These are phyloP conservation scores for Cercospora janseana DNA, from an alignment of 2,329 filamentous ascomycete species.

Conservation along the genomic window DNA sequence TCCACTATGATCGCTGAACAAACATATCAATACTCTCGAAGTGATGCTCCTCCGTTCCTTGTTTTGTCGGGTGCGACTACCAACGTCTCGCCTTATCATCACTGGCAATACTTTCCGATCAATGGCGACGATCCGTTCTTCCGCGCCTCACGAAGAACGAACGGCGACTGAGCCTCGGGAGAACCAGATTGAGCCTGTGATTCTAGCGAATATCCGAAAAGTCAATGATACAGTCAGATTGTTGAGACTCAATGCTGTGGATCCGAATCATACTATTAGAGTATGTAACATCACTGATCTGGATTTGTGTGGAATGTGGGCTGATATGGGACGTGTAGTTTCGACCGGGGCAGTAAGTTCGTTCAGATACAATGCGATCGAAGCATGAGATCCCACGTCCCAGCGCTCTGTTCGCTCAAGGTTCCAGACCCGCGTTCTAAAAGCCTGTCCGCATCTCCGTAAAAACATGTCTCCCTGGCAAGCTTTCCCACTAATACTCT, in stretches of 20 bases:
- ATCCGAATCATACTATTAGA: conserved; percentile 39
- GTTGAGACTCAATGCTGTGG: conserved; percentile 62
- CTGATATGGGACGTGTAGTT: conserved; percentile 24
- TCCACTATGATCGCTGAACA: no score
- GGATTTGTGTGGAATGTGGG: neutral
- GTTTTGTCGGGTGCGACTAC: no score
- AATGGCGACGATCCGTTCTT: conserved; percentile 37
- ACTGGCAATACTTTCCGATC: neutral
- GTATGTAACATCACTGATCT: no score
- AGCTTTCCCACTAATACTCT: neutral
- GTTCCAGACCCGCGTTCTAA: no score
- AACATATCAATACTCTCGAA: no score
- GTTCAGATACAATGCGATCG: neutral
- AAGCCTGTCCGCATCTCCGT: no score
- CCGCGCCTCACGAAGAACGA: conserved; percentile 61
- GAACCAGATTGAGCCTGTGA: conserved; percentile 61
- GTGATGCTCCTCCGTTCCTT: no score
- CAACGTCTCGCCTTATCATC: neutral
- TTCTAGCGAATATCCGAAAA: conserved; percentile 59
- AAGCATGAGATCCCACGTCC: neutral
- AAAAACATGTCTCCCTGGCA: no score
- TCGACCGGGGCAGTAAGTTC: conserved; percentile 1
- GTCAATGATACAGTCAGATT: conserved; percentile 67
- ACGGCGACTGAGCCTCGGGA: conserved; percentile 73
- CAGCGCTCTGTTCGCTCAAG: no score